phyloP scores from a whole-genome alignment of 2,329 filamentous ascomycete species.

The Colletotrichum viniferum region DNA sequence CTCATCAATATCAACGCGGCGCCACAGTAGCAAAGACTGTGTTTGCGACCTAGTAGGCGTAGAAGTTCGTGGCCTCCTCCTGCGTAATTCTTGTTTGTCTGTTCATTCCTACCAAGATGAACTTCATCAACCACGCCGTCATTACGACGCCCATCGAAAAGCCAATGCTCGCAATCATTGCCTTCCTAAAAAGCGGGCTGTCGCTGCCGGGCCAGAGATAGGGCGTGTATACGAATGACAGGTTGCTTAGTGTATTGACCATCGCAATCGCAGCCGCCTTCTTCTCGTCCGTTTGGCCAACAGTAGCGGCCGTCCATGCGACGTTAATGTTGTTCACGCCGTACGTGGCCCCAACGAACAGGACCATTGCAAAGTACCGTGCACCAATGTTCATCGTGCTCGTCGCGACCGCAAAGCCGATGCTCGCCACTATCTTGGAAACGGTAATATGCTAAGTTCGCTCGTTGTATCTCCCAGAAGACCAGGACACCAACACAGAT shows the following conservation, averaged over 20 bases:
- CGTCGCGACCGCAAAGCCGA: slow-evolving; percentile 9
- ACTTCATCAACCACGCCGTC: slow-evolving; percentile 38
- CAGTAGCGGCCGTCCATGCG: slow-evolving; percentile 42
- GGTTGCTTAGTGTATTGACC: slow-evolving; percentile 16
- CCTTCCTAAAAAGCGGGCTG: slow-evolving; percentile 15
- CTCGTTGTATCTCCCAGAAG: neutral
- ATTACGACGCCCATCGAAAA: slow-evolving; percentile 36
- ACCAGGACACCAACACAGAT: neutral
- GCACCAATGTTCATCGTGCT: slow-evolving; percentile 24
- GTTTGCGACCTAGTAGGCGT: slow-evolving; percentile 27
- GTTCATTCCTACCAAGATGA: slow-evolving; percentile 38
- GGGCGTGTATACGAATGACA: slow-evolving; percentile 16
- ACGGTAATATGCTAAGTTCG: slow-evolving; percentile 1
- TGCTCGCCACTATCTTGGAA: slow-evolving; percentile 40
- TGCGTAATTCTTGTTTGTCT: slow-evolving; percentile 29
- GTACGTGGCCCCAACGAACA: slow-evolving; percentile 42
- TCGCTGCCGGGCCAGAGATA: slow-evolving; percentile 15
- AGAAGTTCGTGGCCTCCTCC: slow-evolving; percentile 28
- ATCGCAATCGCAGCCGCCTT: slow-evolving; percentile 45
- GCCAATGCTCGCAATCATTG: slow-evolving; percentile 25
- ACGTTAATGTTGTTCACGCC: slow-evolving; percentile 48
- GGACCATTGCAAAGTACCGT: slow-evolving; percentile 31
- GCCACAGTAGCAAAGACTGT: neutral
- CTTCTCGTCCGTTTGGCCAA: slow-evolving; percentile 52
- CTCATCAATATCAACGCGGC: neutral